Conservation (phyloP, 148 eudicot genomes). For the Arbutus unedo region DNA sequence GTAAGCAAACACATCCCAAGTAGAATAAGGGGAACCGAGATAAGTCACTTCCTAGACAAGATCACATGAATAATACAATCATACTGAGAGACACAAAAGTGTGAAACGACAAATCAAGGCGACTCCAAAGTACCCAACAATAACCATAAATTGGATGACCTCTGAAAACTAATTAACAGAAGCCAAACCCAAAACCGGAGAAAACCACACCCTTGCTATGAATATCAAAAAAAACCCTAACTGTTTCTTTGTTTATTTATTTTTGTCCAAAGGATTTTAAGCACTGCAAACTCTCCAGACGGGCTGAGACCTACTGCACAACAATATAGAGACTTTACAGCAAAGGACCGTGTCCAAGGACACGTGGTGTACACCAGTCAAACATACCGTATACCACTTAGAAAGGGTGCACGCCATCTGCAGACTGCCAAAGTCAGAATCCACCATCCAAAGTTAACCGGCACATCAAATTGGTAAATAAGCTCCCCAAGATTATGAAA, state of each 20-base stretch:
- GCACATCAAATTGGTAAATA: neutral
- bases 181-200: neutral
- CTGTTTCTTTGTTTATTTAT: neutral
- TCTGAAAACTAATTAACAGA: neutral
- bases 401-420: too few relatives aligned
- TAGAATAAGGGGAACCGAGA: neutral
- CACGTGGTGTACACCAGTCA: too few relatives aligned
- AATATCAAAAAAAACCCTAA: neutral
- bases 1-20: constrained; percentile 4
- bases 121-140: neutral
- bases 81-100: neutral
- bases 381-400: too few relatives aligned
- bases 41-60: neutral
- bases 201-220: neutral
- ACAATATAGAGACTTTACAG: neutral
- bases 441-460: neutral
- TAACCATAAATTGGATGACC: neutral
- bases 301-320: neutral
- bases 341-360: neutral
- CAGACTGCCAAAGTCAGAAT: too few relatives aligned
- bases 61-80: neutral
- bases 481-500: neutral
- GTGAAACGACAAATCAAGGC: neutral
- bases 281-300: neutral
- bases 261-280: neutral